These are phyloP conservation scores for Picea mariana DNA, from an alignment of 83 land plant species.

Conservation along the genomic window DNA sequence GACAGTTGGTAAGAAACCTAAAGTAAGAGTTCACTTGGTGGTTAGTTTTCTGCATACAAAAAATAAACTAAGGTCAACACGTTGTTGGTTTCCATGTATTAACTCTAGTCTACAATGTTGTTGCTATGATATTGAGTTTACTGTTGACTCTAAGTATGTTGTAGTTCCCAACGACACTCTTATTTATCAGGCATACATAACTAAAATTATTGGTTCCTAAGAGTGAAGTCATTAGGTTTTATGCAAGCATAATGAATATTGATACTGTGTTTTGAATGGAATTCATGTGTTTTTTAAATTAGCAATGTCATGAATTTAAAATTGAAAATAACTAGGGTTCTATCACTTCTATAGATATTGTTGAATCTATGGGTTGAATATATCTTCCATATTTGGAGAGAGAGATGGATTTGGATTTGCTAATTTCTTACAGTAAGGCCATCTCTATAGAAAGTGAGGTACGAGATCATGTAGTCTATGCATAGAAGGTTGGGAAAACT, in stretches of 20 bases:
- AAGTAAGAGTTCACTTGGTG: too few relatives aligned
- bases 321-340: slow-evolving; percentile 41
- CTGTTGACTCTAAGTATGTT: too few relatives aligned
- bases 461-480: not conserved
- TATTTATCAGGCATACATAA: slow-evolving; percentile 53
- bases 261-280: slow-evolving; percentile 60
- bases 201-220: slow-evolving; percentile 53
- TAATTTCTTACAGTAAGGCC: slow-evolving; percentile 45
- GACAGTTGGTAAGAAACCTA: too few relatives aligned
- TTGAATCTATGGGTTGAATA: slow-evolving; percentile 62
- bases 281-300: slow-evolving; percentile 50
- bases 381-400: slow-evolving; percentile 67
- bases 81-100: too few relatives aligned
- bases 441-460: slow-evolving; percentile 21
- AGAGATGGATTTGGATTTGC: slow-evolving; percentile 73
- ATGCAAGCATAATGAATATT: slow-evolving; percentile 63
- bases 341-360: slow-evolving; percentile 48
- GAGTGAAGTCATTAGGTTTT: slow-evolving; percentile 55
- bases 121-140: too few relatives aligned
- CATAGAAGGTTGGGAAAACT: not conserved
- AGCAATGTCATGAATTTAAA: slow-evolving; percentile 24
- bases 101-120: too few relatives aligned
- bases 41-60: too few relatives aligned
- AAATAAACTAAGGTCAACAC: too few relatives aligned
- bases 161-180: too few relatives aligned